These are phyloP conservation scores for Aspergillus jensenii DNA, from an alignment of 2,329 filamentous ascomycete species.

Conservation along the genomic window DNA sequence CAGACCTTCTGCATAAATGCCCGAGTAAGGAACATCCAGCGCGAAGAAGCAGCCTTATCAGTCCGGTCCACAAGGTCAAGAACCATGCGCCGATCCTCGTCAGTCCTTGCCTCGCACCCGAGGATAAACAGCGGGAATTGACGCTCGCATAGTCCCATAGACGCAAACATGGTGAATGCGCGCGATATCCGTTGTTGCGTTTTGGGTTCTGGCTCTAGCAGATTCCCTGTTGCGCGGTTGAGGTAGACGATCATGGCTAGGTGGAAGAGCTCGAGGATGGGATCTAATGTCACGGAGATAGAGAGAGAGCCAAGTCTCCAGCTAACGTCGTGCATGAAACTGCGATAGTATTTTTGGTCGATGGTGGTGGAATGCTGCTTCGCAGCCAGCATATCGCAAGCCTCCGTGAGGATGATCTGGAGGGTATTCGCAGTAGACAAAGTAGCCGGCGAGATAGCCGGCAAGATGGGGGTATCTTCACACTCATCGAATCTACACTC, in stretches of 20 bases:
- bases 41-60: neutral
- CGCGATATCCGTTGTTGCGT: neutral
- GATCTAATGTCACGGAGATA: neutral
- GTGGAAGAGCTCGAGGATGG: constrained; percentile 4
- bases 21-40: constrained; percentile 1
- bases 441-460: too few relatives aligned
- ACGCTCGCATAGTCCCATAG: constrained; percentile 2
- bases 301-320: neutral
- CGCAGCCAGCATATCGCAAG: constrained; percentile 1
- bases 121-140: constrained; percentile 13
- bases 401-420: neutral
- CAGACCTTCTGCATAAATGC: constrained; percentile 7
- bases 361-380: neutral
- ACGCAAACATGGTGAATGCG: neutral
- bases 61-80: constrained; percentile 11
- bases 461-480: too few relatives aligned
- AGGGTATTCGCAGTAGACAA: too few relatives aligned
- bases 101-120: constrained; percentile 9
- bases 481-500: too few relatives aligned
- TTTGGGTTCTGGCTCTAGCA: neutral
- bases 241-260: constrained; percentile 9
- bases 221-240: neutral
- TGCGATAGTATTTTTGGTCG: neutral
- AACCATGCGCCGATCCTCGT: constrained; percentile 4
- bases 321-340: neutral